Base-by-base conservation (phyloP, 805 yeast species). In the Ogataea nitratoaversa region DNA sequence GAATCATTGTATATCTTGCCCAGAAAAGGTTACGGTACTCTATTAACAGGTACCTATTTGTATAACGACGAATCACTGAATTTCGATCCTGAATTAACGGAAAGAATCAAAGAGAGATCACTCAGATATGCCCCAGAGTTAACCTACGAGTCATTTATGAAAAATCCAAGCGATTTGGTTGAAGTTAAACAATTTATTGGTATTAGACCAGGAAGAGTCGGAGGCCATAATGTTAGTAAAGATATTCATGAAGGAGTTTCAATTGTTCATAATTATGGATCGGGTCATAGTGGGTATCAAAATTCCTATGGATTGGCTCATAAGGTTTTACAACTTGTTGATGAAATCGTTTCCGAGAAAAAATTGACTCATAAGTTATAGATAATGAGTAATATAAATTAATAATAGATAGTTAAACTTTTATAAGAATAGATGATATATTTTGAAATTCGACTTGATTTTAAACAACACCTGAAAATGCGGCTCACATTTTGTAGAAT, bases 281-380 rank as follows among this genome's bases (percentile, higher is more conserved):
- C 88, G 18, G 87, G 78, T 12, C 88, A 87, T 30, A 77, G 84
- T 29, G 93, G 93, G 0, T 84, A 77, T 57, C 95, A 86, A 63
- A 53, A 53, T 38, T 52, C 57, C 16, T 56, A 45, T 37, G 60
- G 60, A 2, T 41, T 52, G 34, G 56, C 56, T 30, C 51, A 53
- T 28, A 48, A 42, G 34, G 60, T 53, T 2, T 25, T 47, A 22
- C 41, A 43, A 20, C 31, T 54, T 17, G 56, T 52, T 13, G 52
- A 50, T 36, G 57, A 50, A 18, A 41, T 45, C 19, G 33, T 38
- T 3, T n/a, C 28, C 3, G 50, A 39, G 14, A 38, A 32, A 6
- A 46, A 25, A 27, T 24, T 36, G 2, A 12, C 19, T 13, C 2
- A 17, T n/a, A 42, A 42, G 22, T 24, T 44, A 19, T 42, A 41